Base-by-base conservation (phyloP, 1,284 basidiomycete genomes). In the Heimioporus punctisporus region DNA sequence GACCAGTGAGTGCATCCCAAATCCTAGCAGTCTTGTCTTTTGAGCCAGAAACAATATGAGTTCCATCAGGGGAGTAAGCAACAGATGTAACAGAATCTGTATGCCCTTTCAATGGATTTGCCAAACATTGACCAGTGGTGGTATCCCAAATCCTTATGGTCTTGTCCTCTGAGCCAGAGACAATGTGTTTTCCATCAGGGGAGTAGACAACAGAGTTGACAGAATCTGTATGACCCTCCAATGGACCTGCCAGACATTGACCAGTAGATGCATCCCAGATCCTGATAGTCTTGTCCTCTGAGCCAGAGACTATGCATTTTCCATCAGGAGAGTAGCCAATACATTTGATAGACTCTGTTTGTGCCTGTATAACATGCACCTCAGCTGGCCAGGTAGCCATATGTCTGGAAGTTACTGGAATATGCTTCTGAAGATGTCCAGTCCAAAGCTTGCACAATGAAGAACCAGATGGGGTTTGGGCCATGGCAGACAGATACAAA, bases 261-360 rank as follows among this genome's bases (percentile, higher is more conserved):
- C 59, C 64, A 62, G 61, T 64, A 24, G 46, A 49, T 48, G 62
- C 19, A 24, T 60, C 46, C 56, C 56, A 65, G 10, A 62, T 5
- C 24, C 59, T 56, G 6, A 62, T 58, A 19, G 64, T 62, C 9
- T 6, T 25, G 10, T 62, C 61, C 1, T 0, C 0, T 46, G 59
- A 64, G 21, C 48, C 43, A 53, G 64, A 62, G 27, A 46, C 61
- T 43, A 66, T 3, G 23, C 52, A 52, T 9, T 27, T 31, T 4
- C 61, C 64, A 62, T 60, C 43, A 49, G 61, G 59, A 46, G 61
- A 64, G 40, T 62, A 66, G 27, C 52, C 60, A 49, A 64, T 41
- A 39, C 3, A 39, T 2, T 2, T 9, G 37, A 39, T 19, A 39
- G 4, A 4, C 28, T 51, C 6, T 49, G 50, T 58, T 11, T 64